Evolutionary conservation across 768 basidiomycete species (phyloP).

Genomic region (Vararia minispora): DNA sequence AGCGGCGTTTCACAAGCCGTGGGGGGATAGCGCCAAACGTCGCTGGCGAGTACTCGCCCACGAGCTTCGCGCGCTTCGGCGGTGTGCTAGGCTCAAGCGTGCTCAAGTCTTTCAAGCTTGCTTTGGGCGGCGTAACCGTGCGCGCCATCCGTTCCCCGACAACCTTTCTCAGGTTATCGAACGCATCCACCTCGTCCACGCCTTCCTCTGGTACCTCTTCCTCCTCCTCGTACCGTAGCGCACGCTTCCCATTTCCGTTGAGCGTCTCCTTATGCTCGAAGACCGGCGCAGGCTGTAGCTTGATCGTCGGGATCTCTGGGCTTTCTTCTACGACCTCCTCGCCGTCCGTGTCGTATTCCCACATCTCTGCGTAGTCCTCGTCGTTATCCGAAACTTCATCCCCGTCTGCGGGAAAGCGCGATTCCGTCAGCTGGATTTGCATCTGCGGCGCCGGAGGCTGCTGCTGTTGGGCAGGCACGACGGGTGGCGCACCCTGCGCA

Average conservation of each 20-base stretch:
- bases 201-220: slow-evolving; percentile 24
- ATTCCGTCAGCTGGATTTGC: slow-evolving; percentile 18
- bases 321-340: slow-evolving; percentile 22
- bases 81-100: slow-evolving; percentile 20
- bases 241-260: slow-evolving; percentile 20
- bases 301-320: slow-evolving; percentile 8
- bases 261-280: background rate
- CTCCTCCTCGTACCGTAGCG: slow-evolving; percentile 17
- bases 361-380: slow-evolving; percentile 19
- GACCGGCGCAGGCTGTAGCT: slow-evolving; percentile 2
- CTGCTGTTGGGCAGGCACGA: slow-evolving; percentile 4
- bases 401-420: slow-evolving; percentile 9
- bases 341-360: slow-evolving; percentile 25
- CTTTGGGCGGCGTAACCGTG: slow-evolving; percentile 13
- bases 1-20: slow-evolving; percentile 10
- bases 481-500: slow-evolving; percentile 14
- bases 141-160: slow-evolving; percentile 21
- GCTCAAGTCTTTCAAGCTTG: background rate
- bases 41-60: slow-evolving; percentile 13
- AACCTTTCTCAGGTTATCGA: slow-evolving; percentile 13
- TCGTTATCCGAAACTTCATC: slow-evolving; percentile 11
- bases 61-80: slow-evolving; percentile 28
- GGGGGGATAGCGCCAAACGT: slow-evolving; percentile 8
- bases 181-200: slow-evolving; percentile 18
- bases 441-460: slow-evolving; percentile 6